phyloP scores from a whole-genome alignment of 2,329 filamentous ascomycete genomes.

The Beauveria medogensis region DNA sequence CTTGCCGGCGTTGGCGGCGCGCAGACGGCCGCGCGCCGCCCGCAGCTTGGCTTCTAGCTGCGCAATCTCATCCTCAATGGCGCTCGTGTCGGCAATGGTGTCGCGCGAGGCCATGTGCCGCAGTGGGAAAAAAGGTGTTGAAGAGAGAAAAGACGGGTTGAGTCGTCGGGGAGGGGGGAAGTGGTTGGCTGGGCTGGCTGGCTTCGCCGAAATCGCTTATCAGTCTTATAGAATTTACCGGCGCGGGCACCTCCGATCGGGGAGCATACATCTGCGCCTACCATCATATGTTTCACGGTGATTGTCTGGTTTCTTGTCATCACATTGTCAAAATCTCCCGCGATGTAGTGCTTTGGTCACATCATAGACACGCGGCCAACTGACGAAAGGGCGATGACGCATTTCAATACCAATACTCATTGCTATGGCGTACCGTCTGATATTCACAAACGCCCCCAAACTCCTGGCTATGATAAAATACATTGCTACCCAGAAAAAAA shows the following conservation, averaged over 20 bases:
- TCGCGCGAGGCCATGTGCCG: conserved; percentile 14
- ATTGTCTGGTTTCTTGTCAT: too few species aligned
- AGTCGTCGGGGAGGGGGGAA: too few species aligned
- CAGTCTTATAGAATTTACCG: not conserved
- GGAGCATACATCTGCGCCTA: too few species aligned
- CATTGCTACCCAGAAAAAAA: conserved; percentile 5
- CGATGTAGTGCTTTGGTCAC: not conserved
- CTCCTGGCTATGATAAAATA: conserved; percentile 6
- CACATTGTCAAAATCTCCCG: too few species aligned
- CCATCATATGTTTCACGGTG: too few species aligned
- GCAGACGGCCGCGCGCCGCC: conserved; percentile 35
- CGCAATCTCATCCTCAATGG: conserved; percentile 47
- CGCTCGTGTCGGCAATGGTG: conserved; percentile 17
- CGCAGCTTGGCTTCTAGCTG: conserved; percentile 48
- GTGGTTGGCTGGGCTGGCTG: too few species aligned
- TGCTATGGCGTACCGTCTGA: not conserved
- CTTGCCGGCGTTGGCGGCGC: conserved; percentile 17
- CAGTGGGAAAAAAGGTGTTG: not conserved
- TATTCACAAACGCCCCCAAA: not conserved
- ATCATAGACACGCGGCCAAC: not conserved
- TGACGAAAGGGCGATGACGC: not conserved
- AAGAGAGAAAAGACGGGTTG: not conserved
- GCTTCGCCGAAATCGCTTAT: conserved; percentile 11
- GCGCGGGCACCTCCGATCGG: not conserved
- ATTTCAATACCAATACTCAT: not conserved